Conservation (phyloP, 352 stramenopile genomes). For the Globisporangium canariense region DNA sequence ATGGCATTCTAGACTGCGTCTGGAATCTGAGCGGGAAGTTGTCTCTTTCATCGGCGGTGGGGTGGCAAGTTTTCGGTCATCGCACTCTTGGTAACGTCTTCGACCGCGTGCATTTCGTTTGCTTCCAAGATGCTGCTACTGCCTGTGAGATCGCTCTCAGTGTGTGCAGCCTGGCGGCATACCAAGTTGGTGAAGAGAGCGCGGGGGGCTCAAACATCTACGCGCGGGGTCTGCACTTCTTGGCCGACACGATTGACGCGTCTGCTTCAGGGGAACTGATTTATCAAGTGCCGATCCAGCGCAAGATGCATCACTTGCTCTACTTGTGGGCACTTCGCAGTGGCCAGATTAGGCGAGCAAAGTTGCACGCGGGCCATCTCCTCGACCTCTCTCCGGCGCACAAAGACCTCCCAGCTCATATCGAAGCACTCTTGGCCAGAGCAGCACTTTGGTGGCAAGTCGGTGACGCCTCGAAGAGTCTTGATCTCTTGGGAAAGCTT, state of each 20-base stretch:
- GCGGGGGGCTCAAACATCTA: constrained; percentile 24
- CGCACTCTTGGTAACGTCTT: constrained; percentile 46
- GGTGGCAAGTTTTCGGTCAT: constrained; percentile 53
- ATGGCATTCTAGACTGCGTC: constrained; percentile 52
- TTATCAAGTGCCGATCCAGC: constrained; percentile 36
- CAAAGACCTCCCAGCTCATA: constrained; percentile 42
- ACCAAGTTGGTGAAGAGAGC: constrained; percentile 10
- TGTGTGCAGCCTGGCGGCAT: constrained; percentile 45
- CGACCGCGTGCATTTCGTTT: constrained; percentile 42
- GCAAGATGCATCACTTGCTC: constrained; percentile 45
- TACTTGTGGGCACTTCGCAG: constrained; percentile 49
- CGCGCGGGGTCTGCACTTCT: constrained; percentile 27
- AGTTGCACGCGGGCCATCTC: constrained; percentile 42
- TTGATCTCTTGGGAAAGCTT: constrained; percentile 38
- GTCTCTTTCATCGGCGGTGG: constrained; percentile 34
- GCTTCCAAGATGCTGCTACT: constrained; percentile 53
- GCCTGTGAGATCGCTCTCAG: constrained; percentile 43
- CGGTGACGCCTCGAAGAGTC: constrained; percentile 34
- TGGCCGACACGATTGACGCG: constrained; percentile 25
- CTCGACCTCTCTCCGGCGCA: constrained; percentile 38
- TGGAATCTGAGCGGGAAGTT: constrained; percentile 70
- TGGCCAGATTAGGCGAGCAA: constrained; percentile 35
- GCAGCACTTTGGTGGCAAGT: constrained; percentile 27
- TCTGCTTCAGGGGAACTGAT: constrained; percentile 24
- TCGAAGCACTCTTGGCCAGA: constrained; percentile 39